These are phyloP conservation scores for Dacryopinax spathularia DNA, from an alignment of 768 basidiomycete species.

Conservation along the genomic window DNA sequence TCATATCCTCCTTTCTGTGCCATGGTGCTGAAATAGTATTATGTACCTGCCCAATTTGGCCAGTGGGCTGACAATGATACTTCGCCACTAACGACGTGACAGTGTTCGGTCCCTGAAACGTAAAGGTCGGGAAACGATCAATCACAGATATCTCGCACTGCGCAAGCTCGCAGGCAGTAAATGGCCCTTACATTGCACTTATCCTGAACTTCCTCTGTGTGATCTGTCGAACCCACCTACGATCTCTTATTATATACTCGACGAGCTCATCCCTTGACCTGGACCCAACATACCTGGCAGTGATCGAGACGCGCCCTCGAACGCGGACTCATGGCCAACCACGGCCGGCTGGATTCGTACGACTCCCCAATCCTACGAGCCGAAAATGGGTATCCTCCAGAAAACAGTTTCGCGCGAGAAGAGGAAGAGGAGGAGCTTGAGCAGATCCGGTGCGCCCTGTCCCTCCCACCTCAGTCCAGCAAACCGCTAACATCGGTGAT, in stretches of 20 bases:
- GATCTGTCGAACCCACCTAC: not conserved
- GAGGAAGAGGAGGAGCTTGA: constrained; percentile 45
- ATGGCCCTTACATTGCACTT: not conserved
- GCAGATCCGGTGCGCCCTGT: constrained; percentile 39
- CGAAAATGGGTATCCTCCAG: not conserved
- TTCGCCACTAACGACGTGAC: not conserved
- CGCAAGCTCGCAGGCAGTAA: not conserved
- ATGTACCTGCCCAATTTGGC: too few relatives aligned
- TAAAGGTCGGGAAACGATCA: not conserved
- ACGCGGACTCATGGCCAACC: not conserved
- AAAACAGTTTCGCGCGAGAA: constrained; percentile 14
- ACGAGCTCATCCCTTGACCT: not conserved
- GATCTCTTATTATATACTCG: too few relatives aligned
- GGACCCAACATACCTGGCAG: not conserved
- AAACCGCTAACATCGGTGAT: constrained; percentile 15
- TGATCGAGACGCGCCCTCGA: not conserved
- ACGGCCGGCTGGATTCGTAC: not conserved
- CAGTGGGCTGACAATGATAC: too few relatives aligned
- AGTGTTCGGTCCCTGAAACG: not conserved
- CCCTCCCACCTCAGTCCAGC: not conserved
- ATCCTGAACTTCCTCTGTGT: not conserved
- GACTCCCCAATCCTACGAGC: not conserved
- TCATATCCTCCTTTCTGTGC: not conserved
- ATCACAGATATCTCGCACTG: too few relatives aligned
- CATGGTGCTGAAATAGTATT: not conserved